Evolutionary conservation across 1,284 basidiomycete species (phyloP).

Genomic region (Cystobasidium sp.): DNA sequence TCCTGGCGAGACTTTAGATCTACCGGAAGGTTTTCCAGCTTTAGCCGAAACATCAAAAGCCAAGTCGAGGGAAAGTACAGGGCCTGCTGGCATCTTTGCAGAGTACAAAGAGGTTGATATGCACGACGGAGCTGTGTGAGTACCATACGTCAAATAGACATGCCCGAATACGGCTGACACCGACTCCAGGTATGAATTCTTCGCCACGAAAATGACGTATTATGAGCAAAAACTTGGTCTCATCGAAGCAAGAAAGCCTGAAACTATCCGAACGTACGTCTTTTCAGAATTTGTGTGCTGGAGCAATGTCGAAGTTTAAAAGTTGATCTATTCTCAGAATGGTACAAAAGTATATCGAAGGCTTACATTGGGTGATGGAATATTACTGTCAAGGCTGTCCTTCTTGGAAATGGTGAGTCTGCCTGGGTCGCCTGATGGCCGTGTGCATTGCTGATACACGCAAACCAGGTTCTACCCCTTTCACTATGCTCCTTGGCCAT

Average conservation of each 20-base stretch:
- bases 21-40: slow-evolving; percentile 19
- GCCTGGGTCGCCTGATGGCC: not conserved
- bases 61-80: not conserved
- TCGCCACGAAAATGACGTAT: slow-evolving; percentile 25
- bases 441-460: not conserved
- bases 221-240: slow-evolving; percentile 29
- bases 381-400: slow-evolving; percentile 98
- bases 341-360: slow-evolving; percentile 83
- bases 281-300: not conserved
- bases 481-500: slow-evolving; percentile 93
- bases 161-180: not conserved
- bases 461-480: slow-evolving; percentile 82
- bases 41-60: not conserved
- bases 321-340: slow-evolving; percentile 56
- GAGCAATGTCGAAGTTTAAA: not conserved
- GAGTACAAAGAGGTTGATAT: not conserved
- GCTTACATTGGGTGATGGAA: slow-evolving; percentile 97
- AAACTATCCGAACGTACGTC: slow-evolving; percentile 10
- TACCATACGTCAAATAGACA: not conserved
- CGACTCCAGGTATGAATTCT: slow-evolving; percentile 14
- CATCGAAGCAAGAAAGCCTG: slow-evolving; percentile 7
- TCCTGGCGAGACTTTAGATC: not conserved
- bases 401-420: slow-evolving; percentile 79
- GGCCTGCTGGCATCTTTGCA: slow-evolving; percentile 6
- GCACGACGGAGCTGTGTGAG: not conserved